Percentiles rank a stretch among this genome's conserved stretches.
phyloP scores from a whole-genome alignment of 495 filamentous ascomycete genomes.

The Chaetomium cochliodes region DNA sequence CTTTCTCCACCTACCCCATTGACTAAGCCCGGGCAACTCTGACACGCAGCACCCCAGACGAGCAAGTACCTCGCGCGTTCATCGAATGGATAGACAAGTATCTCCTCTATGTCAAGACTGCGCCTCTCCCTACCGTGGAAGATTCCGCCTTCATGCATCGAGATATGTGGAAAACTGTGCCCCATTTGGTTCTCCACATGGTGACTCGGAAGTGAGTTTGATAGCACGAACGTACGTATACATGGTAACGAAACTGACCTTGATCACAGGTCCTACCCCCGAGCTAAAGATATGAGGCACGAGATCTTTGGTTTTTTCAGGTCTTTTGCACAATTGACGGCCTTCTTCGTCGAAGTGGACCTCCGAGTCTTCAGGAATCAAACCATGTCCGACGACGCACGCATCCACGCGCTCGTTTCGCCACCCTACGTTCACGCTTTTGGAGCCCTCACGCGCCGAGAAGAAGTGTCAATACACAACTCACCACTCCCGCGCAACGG shows the following conservation, averaged over 20 bases:
- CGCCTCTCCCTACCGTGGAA: slow-evolving; percentile 26
- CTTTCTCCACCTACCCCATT: background rate
- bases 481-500: slow-evolving; percentile 24
- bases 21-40: slow-evolving; percentile 21
- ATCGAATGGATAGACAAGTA: slow-evolving; percentile 48
- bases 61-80: slow-evolving; percentile 40
- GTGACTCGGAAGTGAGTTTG: slow-evolving; percentile 29
- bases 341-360: slow-evolving; percentile 37
- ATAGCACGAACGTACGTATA: too few relatives aligned
- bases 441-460: slow-evolving; percentile 33
- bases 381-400: slow-evolving; percentile 12
- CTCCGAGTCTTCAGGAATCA: slow-evolving; percentile 15
- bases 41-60: slow-evolving; percentile 37
- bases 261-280: slow-evolving; percentile 19
- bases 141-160: slow-evolving; percentile 42
- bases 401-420: slow-evolving; percentile 34
- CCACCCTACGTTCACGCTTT: slow-evolving; percentile 34
- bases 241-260: slow-evolving; percentile 8
- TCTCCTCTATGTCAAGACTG: slow-evolving; percentile 33
- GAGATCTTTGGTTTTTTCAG: slow-evolving; percentile 36
- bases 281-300: slow-evolving; percentile 22
- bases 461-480: slow-evolving; percentile 32
- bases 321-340: slow-evolving; percentile 33
- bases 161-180: slow-evolving; percentile 39
- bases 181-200: slow-evolving; percentile 25